phyloP scores from a whole-genome alignment of 2,329 filamentous ascomycete species.

The Byssoonygena ceratinophila region DNA sequence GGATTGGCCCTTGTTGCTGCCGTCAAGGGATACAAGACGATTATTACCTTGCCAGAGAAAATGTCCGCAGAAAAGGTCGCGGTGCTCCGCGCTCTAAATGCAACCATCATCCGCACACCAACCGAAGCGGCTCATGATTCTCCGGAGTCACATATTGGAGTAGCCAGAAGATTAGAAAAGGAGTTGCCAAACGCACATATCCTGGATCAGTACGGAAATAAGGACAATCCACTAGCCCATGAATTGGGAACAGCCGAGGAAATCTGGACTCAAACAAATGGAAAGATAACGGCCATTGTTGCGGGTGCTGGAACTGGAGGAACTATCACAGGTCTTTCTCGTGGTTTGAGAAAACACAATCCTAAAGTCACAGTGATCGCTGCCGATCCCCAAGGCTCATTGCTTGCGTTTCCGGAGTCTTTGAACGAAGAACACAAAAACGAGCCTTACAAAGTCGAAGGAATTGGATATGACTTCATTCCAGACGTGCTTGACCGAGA shows the following conservation, averaged over 20 bases:
- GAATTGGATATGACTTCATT: conserved; percentile 97
- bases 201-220: conserved; percentile 88
- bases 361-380: conserved; percentile 75
- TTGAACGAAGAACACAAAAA: conserved; percentile 75
- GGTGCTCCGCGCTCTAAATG: conserved; percentile 82
- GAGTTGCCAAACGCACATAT: conserved; percentile 97
- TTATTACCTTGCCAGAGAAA: conserved; percentile 97
- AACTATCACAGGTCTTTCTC: conserved; percentile 81
- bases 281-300: conserved; percentile 70
- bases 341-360: conserved; percentile 79
- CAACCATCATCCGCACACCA: conserved; percentile 94
- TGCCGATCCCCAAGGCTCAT: conserved; percentile 84
- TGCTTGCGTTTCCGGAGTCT: conserved; percentile 68
- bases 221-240: conserved; percentile 85
- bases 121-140: conserved; percentile 91
- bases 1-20: conserved; percentile 87
- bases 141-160: conserved; percentile 93
- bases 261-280: conserved; percentile 83
- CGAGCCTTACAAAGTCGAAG: conserved; percentile 91
- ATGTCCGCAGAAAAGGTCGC: conserved; percentile 98
- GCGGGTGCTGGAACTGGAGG: conserved; percentile 92
- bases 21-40: conserved; percentile 95
- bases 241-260: conserved; percentile 92
- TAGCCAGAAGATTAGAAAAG: conserved; percentile 78
- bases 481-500: conserved; percentile 80